A percentile compares a stretch with the other conserved stretches of the same genome.
Evolutionary conservation across 495 filamentous ascomycete species (phyloP).

Genomic region (Mycothermus thermophilus): DNA sequence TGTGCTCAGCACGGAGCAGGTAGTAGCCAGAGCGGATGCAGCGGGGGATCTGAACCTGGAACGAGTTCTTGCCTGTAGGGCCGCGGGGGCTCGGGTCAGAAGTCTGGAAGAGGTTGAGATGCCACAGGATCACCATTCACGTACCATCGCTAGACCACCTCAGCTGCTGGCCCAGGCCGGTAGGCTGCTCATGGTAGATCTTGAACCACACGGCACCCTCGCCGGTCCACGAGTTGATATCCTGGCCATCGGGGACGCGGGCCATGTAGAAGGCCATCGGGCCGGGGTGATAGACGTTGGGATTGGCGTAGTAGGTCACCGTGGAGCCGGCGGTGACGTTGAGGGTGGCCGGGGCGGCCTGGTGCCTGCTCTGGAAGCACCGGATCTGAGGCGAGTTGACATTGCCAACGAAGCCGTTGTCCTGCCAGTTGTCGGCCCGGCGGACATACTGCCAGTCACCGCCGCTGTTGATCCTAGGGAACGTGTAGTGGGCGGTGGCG

Average conservation of each 20-base stretch:
- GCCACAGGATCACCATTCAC: no score
- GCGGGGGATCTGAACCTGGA: slow-evolving; percentile 28
- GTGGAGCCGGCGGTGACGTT: slow-evolving; percentile 28
- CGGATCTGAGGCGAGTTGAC: slow-evolving; percentile 33
- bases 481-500: slow-evolving; percentile 19
- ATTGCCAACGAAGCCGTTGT: slow-evolving; percentile 30
- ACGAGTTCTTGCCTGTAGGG: slow-evolving; percentile 19
- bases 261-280: slow-evolving; percentile 35
- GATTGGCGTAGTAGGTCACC: slow-evolving; percentile 29
- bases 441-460: slow-evolving; percentile 28
- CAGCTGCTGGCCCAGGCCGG: slow-evolving; percentile 21
- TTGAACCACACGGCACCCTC: slow-evolving; percentile 41
- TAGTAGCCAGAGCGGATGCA: slow-evolving; percentile 40
- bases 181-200: slow-evolving; percentile 35
- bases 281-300: slow-evolving; percentile 32
- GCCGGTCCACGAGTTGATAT: slow-evolving; percentile 30
- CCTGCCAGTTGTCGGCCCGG: slow-evolving; percentile 27
- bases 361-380: slow-evolving; percentile 26
- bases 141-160: slow-evolving; percentile 28
- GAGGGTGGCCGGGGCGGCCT: slow-evolving; percentile 19
- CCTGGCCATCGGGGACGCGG: slow-evolving; percentile 29
- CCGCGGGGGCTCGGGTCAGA: no score
- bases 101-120: no score
- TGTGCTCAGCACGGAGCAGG: slow-evolving; percentile 45
- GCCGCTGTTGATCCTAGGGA: slow-evolving; percentile 11